Percentiles rank a stretch among this genome's conserved stretches.
These are phyloP conservation scores for Vicia faba DNA, from an alignment of 306 rosid genomes.

Conservation along the genomic window DNA sequence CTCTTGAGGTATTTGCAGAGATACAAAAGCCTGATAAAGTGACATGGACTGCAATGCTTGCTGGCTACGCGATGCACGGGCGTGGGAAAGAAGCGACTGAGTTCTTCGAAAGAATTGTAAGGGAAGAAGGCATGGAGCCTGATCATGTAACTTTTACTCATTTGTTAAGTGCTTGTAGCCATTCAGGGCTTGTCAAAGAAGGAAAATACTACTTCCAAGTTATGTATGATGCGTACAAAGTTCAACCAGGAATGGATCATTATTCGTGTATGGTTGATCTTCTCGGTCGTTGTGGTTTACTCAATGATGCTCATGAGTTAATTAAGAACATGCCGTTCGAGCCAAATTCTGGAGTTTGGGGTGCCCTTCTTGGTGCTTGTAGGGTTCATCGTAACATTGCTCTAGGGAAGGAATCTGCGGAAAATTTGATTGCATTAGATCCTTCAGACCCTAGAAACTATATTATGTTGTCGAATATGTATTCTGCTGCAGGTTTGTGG, in stretches of 20 bases:
- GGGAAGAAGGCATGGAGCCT: constrained; percentile 54
- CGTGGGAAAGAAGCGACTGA: constrained; percentile 58
- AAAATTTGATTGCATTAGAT: constrained; percentile 56
- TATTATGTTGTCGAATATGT: constrained; percentile 71
- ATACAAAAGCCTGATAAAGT: constrained; percentile 60
- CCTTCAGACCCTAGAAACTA: constrained; percentile 70
- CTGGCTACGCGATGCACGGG: constrained; percentile 71
- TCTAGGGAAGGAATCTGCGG: constrained; percentile 74
- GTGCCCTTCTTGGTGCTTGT: constrained; percentile 82
- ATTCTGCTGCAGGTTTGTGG: constrained; percentile 71
- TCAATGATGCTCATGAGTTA: constrained; percentile 60
- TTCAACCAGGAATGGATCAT: constrained; percentile 69
- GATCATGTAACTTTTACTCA: constrained; percentile 85
- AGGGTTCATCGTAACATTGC: constrained; percentile 56
- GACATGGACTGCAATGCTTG: constrained; percentile 82
- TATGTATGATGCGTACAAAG: constrained; percentile 57
- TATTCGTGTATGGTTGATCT: constrained; percentile 92
- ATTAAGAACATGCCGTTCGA: constrained; percentile 62
- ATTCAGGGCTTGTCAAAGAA: constrained; percentile 70
- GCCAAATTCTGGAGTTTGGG: constrained; percentile 83
- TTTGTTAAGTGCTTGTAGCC: constrained; percentile 81
- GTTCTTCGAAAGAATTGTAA: constrained; percentile 54
- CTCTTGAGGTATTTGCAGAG: constrained; percentile 57
- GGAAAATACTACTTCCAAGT: constrained; percentile 61
- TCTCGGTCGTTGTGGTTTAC: constrained; percentile 69